These are phyloP conservation scores for Candida endomychidarum DNA, from an alignment of 805 yeast genomes.

Conservation along the genomic window DNA sequence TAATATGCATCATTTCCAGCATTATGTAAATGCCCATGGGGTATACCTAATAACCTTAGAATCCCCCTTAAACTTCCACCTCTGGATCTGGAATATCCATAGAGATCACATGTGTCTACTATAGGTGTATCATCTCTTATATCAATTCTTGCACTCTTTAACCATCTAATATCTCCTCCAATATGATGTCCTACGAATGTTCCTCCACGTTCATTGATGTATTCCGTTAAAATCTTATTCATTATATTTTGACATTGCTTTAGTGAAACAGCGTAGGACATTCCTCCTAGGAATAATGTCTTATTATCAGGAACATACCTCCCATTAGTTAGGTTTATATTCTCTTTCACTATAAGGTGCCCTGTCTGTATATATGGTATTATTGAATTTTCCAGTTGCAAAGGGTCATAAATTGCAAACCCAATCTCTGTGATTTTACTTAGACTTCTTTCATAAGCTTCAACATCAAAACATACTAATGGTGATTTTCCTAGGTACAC, in stretches of 20 bases:
- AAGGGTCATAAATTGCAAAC: slow-evolving; percentile 55
- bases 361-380: slow-evolving; percentile 42
- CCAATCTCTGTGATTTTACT: slow-evolving; percentile 58
- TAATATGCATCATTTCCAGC: slow-evolving; percentile 73
- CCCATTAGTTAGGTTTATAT: slow-evolving; percentile 41
- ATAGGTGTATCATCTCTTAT: slow-evolving; percentile 35
- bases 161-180: slow-evolving; percentile 54
- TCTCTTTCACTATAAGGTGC: slow-evolving; percentile 49
- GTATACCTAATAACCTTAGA: slow-evolving; percentile 48
- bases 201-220: slow-evolving; percentile 31
- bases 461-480: slow-evolving; percentile 53
- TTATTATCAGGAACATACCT: slow-evolving; percentile 56
- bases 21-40: slow-evolving; percentile 62
- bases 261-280: slow-evolving; percentile 41
- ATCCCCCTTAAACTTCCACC: slow-evolving; percentile 48
- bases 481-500: slow-evolving; percentile 28
- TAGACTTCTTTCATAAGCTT: slow-evolving; percentile 51
- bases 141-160: slow-evolving; percentile 44
- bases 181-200: slow-evolving; percentile 61
- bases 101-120: slow-evolving; percentile 52
- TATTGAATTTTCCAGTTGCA: slow-evolving; percentile 36
- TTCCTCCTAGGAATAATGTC: slow-evolving; percentile 51
- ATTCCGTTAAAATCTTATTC: slow-evolving; percentile 43
- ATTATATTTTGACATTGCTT: slow-evolving; percentile 38
- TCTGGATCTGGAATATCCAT: slow-evolving; percentile 37